Conservation (phyloP, 1,284 basidiomycete species). For the Pyrrhoderma lamaoense region DNA sequence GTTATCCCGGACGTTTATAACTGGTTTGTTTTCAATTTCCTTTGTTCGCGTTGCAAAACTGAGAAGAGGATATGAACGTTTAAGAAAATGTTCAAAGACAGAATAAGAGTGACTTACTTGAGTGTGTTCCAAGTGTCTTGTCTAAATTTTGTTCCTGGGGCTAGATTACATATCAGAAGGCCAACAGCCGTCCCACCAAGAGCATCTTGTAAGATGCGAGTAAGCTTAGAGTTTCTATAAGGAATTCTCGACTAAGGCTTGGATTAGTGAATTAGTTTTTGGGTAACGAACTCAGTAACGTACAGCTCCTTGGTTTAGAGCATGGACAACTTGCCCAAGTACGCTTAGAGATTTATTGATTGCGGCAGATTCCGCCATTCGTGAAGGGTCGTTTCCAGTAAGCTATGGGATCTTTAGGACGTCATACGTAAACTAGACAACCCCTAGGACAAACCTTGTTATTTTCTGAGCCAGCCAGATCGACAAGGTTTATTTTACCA, state of each 20-base stretch:
- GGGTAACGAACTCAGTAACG: constrained; percentile 23
- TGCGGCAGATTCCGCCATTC: constrained; percentile 76
- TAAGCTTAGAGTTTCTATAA: constrained; percentile 79
- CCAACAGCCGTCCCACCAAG: constrained; percentile 72
- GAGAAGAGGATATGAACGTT: neutral
- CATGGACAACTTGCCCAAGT: constrained; percentile 77
- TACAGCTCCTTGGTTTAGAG: constrained; percentile 67
- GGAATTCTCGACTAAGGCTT: constrained; percentile 59
- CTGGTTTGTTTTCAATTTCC: constrained; percentile 72
- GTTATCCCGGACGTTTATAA: constrained; percentile 63
- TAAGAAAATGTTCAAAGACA: neutral
- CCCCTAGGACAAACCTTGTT: constrained; percentile 53
- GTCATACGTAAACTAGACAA: neutral
- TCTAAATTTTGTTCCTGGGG: constrained; percentile 70
- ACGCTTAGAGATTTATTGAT: constrained; percentile 83
- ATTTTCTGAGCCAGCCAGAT: constrained; percentile 83
- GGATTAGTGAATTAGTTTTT: constrained; percentile 4
- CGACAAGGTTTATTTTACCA: constrained; percentile 78
- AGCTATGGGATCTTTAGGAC: constrained; percentile 31
- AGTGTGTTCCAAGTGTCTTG: constrained; percentile 81
- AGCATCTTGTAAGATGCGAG: constrained; percentile 77
- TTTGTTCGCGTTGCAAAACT: constrained; percentile 76
- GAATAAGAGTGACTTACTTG: constrained; percentile 42
- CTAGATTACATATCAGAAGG: constrained; percentile 76
- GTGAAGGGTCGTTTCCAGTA: constrained; percentile 72